A percentile compares a stretch with the other conserved stretches of the same genome.
These are phyloP conservation scores for Hanseniaspora clermontiae DNA, from an alignment of 805 yeast species.

Conservation along the genomic window DNA sequence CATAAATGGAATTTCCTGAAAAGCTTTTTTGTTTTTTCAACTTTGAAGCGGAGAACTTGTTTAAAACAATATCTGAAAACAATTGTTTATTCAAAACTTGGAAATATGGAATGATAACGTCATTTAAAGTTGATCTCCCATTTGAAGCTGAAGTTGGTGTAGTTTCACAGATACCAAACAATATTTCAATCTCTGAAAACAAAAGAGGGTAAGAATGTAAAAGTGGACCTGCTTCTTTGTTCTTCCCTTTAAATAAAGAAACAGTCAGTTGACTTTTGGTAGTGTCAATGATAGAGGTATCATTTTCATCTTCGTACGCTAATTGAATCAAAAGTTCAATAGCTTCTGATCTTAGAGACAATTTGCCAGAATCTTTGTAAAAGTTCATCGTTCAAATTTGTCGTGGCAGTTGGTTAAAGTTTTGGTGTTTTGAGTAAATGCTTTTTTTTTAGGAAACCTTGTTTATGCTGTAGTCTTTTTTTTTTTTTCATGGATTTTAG, in stretches of 20 bases:
- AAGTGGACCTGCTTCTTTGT: neutral
- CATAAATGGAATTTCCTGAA: constrained; percentile 30
- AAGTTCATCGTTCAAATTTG: neutral
- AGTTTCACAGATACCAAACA: constrained; percentile 38
- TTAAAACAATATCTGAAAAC: constrained; percentile 30
- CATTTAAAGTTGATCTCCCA: constrained; percentile 30
- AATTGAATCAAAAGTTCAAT: constrained; percentile 7
- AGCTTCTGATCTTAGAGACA: constrained; percentile 7
- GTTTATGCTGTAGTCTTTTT: no score
- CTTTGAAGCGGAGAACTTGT: constrained; percentile 22
- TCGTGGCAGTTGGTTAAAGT: neutral
- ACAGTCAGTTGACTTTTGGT: constrained; percentile 10
- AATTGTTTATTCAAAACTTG: constrained; percentile 39
- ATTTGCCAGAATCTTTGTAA: neutral
- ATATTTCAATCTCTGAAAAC: constrained; percentile 42
- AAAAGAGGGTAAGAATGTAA: constrained; percentile 32
- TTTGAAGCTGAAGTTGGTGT: constrained; percentile 27
- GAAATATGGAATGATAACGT: constrained; percentile 36
- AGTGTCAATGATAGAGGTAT: neutral
- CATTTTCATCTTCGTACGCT: constrained; percentile 4
- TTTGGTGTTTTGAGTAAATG: neutral
- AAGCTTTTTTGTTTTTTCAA: constrained; percentile 15
- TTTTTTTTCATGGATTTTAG: no score
- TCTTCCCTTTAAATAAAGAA: neutral
- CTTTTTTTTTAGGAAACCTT: neutral